Percentiles rank a stretch among this genome's conserved stretches.
These are phyloP conservation scores for Podaxis sp. DNA, from an alignment of 768 basidiomycete species.

Conservation along the genomic window DNA sequence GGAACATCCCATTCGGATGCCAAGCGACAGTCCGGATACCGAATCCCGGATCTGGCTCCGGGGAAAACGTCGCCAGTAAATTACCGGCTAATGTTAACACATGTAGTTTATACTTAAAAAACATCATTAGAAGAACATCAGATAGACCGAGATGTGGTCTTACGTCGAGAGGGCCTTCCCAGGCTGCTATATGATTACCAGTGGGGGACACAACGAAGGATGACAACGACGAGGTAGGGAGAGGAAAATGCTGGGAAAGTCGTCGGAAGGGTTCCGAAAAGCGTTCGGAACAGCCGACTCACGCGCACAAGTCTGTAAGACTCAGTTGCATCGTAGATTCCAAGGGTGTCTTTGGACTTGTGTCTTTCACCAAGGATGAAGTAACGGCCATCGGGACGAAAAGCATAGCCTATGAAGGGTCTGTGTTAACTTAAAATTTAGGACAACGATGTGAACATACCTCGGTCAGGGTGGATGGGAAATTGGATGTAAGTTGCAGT, in stretches of 20 bases:
- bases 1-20: constrained; percentile 83
- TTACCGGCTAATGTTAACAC: constrained; percentile 66
- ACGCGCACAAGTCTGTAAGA: constrained; percentile 73
- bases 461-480: constrained; percentile 77
- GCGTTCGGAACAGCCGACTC: constrained; percentile 18
- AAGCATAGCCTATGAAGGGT: constrained; percentile 57
- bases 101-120: constrained; percentile 66
- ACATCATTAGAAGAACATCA: constrained; percentile 1
- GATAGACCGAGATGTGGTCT: constrained; percentile 14
- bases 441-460: constrained; percentile 28
- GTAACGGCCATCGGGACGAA: constrained; percentile 77
- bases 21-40: constrained; percentile 77
- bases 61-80: constrained; percentile 60
- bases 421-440: not conserved
- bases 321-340: constrained; percentile 74
- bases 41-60: constrained; percentile 74
- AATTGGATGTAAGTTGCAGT: constrained; percentile 81
- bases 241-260: constrained; percentile 66
- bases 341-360: constrained; percentile 83
- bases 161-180: constrained; percentile 86
- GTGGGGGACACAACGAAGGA: constrained; percentile 74
- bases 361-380: constrained; percentile 86
- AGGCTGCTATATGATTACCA: constrained; percentile 71
- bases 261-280: not conserved
- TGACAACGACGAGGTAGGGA: constrained; percentile 69